Evolutionary conservation across 176 grass and related monocot species (phyloP).

Genomic region (Aegilops bicornis): DNA sequence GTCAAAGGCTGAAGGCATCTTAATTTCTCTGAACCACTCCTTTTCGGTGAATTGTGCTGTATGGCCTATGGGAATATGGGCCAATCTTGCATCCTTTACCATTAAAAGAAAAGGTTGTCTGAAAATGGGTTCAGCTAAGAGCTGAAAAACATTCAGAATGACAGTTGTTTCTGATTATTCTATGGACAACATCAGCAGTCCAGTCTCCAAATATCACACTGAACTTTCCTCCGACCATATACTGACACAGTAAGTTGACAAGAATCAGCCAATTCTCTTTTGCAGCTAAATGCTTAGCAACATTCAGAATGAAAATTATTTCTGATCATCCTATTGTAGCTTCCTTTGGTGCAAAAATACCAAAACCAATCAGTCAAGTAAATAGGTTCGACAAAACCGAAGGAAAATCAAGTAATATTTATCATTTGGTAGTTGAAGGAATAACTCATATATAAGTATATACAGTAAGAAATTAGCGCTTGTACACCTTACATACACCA

Average conservation of each 20-base stretch:
- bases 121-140: neutral
- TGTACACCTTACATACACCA: neutral
- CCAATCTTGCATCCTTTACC: neutral
- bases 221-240: neutral
- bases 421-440: neutral
- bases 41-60: neutral
- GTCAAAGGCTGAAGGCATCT: neutral
- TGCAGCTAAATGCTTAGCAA: neutral
- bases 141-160: neutral
- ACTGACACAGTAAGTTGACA: neutral
- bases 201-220: neutral
- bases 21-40: neutral
- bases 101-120: neutral
- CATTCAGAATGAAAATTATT: neutral
- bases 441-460: neutral
- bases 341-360: conserved; percentile 8
- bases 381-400: conserved; percentile 5
- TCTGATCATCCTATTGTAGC: neutral
- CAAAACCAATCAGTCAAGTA: neutral
- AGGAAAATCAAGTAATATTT: neutral
- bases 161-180: neutral
- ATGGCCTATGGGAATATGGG: neutral
- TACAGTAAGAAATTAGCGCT: neutral
- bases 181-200: neutral
- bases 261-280: neutral